A percentile compares a stretch with the other conserved stretches of the same genome.
Evolutionary conservation across 208 protist species (phyloP).

Genomic region (Leishmania lainsoni): DNA sequence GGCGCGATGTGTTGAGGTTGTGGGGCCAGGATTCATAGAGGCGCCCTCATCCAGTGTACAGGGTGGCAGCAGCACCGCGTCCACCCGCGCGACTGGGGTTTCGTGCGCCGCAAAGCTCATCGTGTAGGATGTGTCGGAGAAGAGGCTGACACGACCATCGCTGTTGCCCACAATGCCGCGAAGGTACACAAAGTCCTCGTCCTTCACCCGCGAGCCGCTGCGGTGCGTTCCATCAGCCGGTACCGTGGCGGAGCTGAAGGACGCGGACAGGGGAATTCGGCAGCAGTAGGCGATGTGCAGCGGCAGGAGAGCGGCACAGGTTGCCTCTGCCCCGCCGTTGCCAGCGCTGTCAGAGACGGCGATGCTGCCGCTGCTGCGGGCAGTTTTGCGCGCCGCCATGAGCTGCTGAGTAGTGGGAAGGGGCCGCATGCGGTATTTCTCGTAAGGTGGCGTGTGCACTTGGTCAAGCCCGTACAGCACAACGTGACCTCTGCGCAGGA

Average conservation of each 20-base stretch:
- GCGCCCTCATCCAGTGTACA: slow-evolving; percentile 14
- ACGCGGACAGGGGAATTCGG: slow-evolving; percentile 26
- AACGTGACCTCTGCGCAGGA: slow-evolving; percentile 51
- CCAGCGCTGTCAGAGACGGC: not conserved
- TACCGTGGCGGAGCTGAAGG: not conserved
- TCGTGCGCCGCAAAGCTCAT: slow-evolving; percentile 79
- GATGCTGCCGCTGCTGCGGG: not conserved
- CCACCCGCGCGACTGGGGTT: slow-evolving; percentile 49
- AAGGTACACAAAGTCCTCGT: slow-evolving; percentile 38
- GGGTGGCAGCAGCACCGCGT: slow-evolving; percentile 45
- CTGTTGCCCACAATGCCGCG: slow-evolving; percentile 72
- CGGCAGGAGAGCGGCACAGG: slow-evolving; percentile 60
- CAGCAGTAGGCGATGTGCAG: slow-evolving; percentile 57
- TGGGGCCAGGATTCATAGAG: not conserved
- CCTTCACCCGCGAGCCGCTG: not conserved
- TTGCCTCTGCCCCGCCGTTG: slow-evolving; percentile 21
- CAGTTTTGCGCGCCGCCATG: slow-evolving; percentile 1
- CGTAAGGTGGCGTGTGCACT: slow-evolving; percentile 33
- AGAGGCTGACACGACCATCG: slow-evolving; percentile 78
- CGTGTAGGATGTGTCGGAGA: slow-evolving; percentile 71
- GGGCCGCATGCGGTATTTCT: slow-evolving; percentile 46
- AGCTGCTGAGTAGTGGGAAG: slow-evolving; percentile 34
- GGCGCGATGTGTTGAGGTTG: not conserved
- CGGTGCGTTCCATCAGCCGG: not conserved
- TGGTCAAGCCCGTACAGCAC: slow-evolving; percentile 58